Evolutionary conservation across 2,329 filamentous ascomycete species (phyloP).

Genomic region (Fulvia fulva): DNA sequence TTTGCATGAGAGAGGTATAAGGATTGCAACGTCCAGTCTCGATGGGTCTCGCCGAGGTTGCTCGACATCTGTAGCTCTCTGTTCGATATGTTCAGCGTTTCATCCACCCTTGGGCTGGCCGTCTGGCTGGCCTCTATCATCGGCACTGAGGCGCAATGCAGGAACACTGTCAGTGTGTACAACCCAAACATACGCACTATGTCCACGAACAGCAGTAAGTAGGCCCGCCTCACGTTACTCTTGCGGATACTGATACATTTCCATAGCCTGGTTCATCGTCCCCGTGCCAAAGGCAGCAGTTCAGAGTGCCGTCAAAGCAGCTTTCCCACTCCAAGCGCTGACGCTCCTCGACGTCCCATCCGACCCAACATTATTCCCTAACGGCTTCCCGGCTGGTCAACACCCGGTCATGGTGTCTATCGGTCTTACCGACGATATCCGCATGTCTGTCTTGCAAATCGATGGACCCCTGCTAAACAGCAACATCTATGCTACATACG

Average conservation of each 20-base stretch:
- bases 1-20: neutral
- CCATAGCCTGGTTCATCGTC: constrained; percentile 21
- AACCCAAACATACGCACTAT: constrained; percentile 19
- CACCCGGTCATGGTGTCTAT: constrained; percentile 21
- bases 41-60: neutral
- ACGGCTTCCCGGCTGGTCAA: constrained; percentile 18
- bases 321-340: constrained; percentile 11
- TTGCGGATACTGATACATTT: neutral
- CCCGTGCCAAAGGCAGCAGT: constrained; percentile 19
- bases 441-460: constrained; percentile 24
- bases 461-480: constrained; percentile 15
- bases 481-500: constrained; percentile 17
- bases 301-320: constrained; percentile 16
- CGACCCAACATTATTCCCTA: constrained; percentile 18
- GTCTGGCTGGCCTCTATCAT: neutral
- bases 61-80: neutral
- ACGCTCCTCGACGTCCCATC: constrained; percentile 16
- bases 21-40: neutral
- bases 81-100: neutral
- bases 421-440: constrained; percentile 19
- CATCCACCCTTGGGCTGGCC: neutral
- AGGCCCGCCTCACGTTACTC: neutral
- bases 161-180: constrained; percentile 21
- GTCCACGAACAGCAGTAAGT: constrained; percentile 17
- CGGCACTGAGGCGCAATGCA: constrained; percentile 16